Base-by-base conservation (phyloP, 73 alveolate species). In the Blepharisma stoltei region DNA sequence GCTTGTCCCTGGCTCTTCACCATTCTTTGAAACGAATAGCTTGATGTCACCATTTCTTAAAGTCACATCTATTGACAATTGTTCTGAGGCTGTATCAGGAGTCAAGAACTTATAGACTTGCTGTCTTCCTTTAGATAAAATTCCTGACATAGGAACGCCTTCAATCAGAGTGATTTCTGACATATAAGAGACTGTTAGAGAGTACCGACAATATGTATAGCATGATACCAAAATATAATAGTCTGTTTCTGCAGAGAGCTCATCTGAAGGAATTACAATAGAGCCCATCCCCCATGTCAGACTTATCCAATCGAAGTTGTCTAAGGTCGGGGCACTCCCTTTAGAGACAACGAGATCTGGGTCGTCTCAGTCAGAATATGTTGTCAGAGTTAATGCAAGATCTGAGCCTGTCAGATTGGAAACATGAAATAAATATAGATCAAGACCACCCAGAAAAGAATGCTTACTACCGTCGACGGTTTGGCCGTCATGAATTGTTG, bases 271-370 rank as follows among this genome's bases (percentile, higher is more conserved):
- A 18, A 69, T 69, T 9, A 46, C 23, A 25, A 69, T 46, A 43
- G 54, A 9, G 1, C 65, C 79, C n/a, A 21, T 18, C n/a, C 79
- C 79, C 79, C 79, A 69, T 14, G 55, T 14, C 20, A 38, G 27
- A 4, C 67, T 44, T 14, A n/a, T n/a, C 23, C 21, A 69, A 20
- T 69, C 67, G 41, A n/a, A 46, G 41, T 37, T 38, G n/a, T 69
- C 79, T 25, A 44, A 9, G 5, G 67, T 69, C 41, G 79, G 79
- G 3, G 11, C 55, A 14, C 32, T 7, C 5, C 65, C 79, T 44
- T 18, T 43, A 18, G 54, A 18, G 25, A 69, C 69, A 43, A 37
- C 14, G 0, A 69, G 11, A 69, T 69, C 79, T 14, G 79, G 79
- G 38, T 69, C 79, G 21, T n/a, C 11, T 18, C 11, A 69, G 5